Evolutionary conservation across 805 yeast species (phyloP), one percentile per base, ranked within the genome.

Genomic region (Grigorovia humatica): DNA sequence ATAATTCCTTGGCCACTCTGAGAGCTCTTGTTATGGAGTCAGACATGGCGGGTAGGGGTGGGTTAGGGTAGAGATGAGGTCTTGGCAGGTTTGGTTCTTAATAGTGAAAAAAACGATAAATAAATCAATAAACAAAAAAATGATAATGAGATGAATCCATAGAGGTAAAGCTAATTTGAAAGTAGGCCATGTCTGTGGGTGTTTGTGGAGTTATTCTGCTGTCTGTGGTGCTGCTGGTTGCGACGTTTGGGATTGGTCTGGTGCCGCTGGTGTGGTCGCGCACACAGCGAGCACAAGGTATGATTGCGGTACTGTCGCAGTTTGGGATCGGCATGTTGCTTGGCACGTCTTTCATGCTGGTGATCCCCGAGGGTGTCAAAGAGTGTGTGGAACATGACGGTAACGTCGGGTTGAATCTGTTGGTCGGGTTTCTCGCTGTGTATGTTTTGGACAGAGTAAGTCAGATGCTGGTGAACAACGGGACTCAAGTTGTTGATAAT

Each of bases 341-440:
- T 11, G 79, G 84, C 2, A 76, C 84, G 0, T 73, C 81, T 0
- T 66, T 79, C 51, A 73, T 75, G 51, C 62, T 81, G 18, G 77
- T 80, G 11, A 71, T 81, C 20, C 85, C 85, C 0, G 86, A 81
- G 59, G 85, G 84, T 3, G 64, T 79, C 4, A 72, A 69, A 49
- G 68, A 71, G 2, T 61, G 75, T 43, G 59, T 66, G 40, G 68
- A 59, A 23, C 60, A 61, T 43, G 59, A 59, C 19, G 64, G 64
- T 4, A 69, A 69, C 44, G 65, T 77, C 30, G 85, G 85, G 0
- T 45, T 76, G 2, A 68, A 76, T 51, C 57, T 80, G 42, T 57
- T 79, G 11, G 52, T 69, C 0, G 86, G 86, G 9, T 80, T 78
- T 57, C 54, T 74, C 15, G 60, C 68, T 15, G 74, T 81, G 62